phyloP scores from a whole-genome alignment of 805 yeast genomes.

The Pichia kluyveri region DNA sequence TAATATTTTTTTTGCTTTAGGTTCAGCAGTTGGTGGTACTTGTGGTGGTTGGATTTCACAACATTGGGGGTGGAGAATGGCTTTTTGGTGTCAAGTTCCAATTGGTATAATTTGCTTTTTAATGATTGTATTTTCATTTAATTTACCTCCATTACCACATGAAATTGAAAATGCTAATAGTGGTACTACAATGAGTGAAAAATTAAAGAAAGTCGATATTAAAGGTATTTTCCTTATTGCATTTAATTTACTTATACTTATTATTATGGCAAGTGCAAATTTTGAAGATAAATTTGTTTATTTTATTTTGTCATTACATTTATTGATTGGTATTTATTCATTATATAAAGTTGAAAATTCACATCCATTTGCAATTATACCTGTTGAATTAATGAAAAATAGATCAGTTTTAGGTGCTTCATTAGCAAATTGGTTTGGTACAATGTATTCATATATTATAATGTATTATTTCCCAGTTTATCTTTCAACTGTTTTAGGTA shows the following conservation, averaged over 20 bases:
- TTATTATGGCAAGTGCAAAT: constrained; percentile 28
- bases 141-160: constrained; percentile 37
- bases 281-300: constrained; percentile 21
- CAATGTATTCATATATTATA: constrained; percentile 39
- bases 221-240: constrained; percentile 27
- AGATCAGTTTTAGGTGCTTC: constrained; percentile 59
- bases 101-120: constrained; percentile 32
- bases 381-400: constrained; percentile 43
- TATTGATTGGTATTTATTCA: constrained; percentile 6
- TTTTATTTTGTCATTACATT: neutral
- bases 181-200: constrained; percentile 21
- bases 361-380: constrained; percentile 49
- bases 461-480: constrained; percentile 56
- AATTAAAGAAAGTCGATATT: constrained; percentile 50
- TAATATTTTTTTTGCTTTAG: constrained; percentile 70
- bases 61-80: constrained; percentile 55
- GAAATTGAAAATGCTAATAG: neutral
- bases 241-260: constrained; percentile 21
- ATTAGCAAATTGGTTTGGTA: constrained; percentile 50
- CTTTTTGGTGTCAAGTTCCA: constrained; percentile 49
- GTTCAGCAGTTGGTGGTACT: constrained; percentile 68
- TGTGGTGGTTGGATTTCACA: constrained; percentile 53
- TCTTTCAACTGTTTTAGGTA: constrained; percentile 43
- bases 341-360: constrained; percentile 15
- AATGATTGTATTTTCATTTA: constrained; percentile 32